Evolutionary conservation across 1,284 basidiomycete genomes (phyloP).

Genomic region (Pholiota adiposa): DNA sequence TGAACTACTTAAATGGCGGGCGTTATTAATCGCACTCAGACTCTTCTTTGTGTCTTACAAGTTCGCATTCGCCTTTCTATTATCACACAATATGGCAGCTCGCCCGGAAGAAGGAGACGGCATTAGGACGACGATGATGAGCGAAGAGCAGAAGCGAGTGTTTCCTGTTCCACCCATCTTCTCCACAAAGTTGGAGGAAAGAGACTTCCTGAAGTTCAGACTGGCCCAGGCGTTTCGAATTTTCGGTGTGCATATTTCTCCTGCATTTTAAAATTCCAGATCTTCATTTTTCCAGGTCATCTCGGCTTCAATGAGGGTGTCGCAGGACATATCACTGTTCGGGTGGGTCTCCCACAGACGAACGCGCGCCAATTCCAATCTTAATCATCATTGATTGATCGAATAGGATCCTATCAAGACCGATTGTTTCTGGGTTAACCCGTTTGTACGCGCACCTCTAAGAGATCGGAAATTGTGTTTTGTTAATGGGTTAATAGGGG

Average conservation of each 20-base stretch:
- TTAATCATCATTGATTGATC: constrained; percentile 7
- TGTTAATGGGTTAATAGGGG: constrained; percentile 32
- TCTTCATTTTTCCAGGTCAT: constrained; percentile 36
- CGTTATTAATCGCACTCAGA: background rate
- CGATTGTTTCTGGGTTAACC: constrained; percentile 62
- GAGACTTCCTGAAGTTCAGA: constrained; percentile 54
- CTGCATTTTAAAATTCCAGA: background rate
- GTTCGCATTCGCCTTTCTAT: background rate
- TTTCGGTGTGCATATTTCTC: constrained; percentile 38
- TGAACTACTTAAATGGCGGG: constrained; percentile 3
- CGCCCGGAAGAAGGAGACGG: constrained; percentile 8
- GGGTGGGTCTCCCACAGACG: constrained; percentile 33
- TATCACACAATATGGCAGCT: constrained; percentile 9
- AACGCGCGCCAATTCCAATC: background rate
- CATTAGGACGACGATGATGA: constrained; percentile 15
- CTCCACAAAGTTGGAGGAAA: constrained; percentile 44
- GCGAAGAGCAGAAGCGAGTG: constrained; percentile 11
- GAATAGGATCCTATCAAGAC: constrained; percentile 49
- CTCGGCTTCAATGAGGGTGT: constrained; percentile 64
- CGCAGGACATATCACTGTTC: constrained; percentile 68
- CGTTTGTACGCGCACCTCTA: constrained; percentile 36
- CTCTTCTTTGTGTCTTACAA: background rate
- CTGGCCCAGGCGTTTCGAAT: constrained; percentile 57
- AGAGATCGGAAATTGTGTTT: background rate
- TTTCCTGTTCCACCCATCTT: constrained; percentile 34